Conservation (phyloP, 495 filamentous ascomycete genomes). For the Aspergillus saccharolyticus region DNA sequence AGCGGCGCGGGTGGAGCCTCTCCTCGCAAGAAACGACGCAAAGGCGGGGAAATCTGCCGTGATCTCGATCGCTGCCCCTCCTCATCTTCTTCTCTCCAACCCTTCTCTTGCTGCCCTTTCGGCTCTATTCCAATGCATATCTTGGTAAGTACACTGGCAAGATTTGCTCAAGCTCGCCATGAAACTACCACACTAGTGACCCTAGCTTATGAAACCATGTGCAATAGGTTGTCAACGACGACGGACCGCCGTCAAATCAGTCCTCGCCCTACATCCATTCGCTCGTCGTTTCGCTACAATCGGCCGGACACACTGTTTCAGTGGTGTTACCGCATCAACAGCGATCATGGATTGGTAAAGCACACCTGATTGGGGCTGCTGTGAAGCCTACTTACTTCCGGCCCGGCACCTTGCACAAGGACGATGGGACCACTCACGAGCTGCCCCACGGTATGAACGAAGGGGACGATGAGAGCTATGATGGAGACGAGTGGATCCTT, state of each 20-base stretch:
- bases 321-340: conserved; percentile 88
- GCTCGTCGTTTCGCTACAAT: conserved; percentile 71
- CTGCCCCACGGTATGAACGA: conserved; percentile 48
- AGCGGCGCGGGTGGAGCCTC: not conserved
- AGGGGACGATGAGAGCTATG: conserved; percentile 56
- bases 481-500: conserved; percentile 85
- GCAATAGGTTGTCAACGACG: conserved; percentile 80
- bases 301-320: conserved; percentile 74
- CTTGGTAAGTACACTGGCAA: conserved; percentile 26
- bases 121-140: conserved; percentile 37
- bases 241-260: conserved; percentile 86
- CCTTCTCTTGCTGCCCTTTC: conserved; percentile 8
- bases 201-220: conserved; percentile 6
- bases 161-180: not conserved
- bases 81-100: conserved; percentile 6
- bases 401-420: conserved; percentile 53
- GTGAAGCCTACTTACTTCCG: conserved; percentile 89
- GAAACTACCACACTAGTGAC: not conserved
- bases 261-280: conserved; percentile 92
- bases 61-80: conserved; percentile 1
- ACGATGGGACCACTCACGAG: conserved; percentile 63
- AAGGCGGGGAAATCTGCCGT: conserved; percentile 6
- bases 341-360: conserved; percentile 97
- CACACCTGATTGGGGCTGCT: conserved; percentile 82
- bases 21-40: not conserved